Evolutionary conservation across 345 rosid genomes (phyloP).

Genomic region (Corymbia maculata): DNA sequence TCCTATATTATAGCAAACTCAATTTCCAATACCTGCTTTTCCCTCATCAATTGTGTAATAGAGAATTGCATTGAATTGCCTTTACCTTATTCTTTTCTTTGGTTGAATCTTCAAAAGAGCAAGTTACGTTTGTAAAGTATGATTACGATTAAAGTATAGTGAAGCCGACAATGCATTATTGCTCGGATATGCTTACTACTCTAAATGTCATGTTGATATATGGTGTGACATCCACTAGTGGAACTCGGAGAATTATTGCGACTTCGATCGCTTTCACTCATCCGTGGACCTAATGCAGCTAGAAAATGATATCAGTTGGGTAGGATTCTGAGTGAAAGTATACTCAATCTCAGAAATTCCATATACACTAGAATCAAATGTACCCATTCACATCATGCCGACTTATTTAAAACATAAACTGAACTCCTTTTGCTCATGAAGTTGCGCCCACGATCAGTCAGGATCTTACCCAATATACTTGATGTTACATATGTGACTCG

Average conservation of each 20-base stretch:
- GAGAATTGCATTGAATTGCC: not conserved
- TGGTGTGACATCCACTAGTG: not conserved
- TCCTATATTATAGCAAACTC: not conserved
- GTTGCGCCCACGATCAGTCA: not conserved
- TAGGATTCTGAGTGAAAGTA: not conserved
- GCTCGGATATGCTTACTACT: not conserved
- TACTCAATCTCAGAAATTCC: not conserved
- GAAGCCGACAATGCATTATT: not conserved
- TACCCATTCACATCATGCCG: not conserved
- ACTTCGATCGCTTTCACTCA: not conserved
- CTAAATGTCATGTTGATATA: not conserved
- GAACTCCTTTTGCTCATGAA: not conserved
- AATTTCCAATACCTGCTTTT: not conserved
- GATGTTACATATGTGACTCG: not conserved
- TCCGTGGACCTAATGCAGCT: not conserved
- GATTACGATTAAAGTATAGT: not conserved
- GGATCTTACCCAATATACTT: not conserved
- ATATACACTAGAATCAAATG: not conserved
- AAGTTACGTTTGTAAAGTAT: not conserved
- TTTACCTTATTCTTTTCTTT: not conserved
- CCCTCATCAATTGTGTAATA: not conserved
- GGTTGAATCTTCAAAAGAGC: not conserved
- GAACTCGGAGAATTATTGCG: not conserved
- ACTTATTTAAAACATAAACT: not conserved
- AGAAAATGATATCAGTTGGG: not conserved